Base-by-base conservation (phyloP, 306 rosid species). In the Citrullus amarus region DNA sequence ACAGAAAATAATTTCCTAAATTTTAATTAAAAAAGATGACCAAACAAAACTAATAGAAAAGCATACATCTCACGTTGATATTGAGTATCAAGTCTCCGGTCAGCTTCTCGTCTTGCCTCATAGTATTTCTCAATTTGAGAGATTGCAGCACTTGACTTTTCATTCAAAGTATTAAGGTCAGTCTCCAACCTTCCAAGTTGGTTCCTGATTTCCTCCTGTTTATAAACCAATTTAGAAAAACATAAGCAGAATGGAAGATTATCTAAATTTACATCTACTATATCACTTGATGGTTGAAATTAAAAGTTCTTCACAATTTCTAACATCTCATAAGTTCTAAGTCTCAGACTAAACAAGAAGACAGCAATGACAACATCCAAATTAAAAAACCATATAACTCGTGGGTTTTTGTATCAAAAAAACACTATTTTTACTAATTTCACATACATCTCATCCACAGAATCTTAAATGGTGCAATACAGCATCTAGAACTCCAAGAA, bases 11-110 rank as follows among this genome's bases (percentile, higher is more conserved):
- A 17, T 55, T 46, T 43, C 30, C 54, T 43, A 69, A 13, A 69
- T n/a, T 69, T 20, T 34, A 69, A 25, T 46, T 28, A n/a, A 22
- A 36, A 16, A 43, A 25, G 46, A 30, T 46, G 58, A 65, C 32
- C 8, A 14, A 44, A 77, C 41, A 62, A 50, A 79, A 80, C 66
- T 39, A 76, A 65, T 67, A 54, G 15, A 28, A 22, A 66, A 83
- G 71, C 93, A 86, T 87, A 94, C 98, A 94, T 90, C 63, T 88
- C 84, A 25, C 96, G 92, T 59, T 87, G 96, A 83, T 92, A 90
- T 75, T 90, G 93, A 70, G 91, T 87, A 76, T 94, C 97, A 75
- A 90, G 84, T 81, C 89, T 94, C 71, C 84, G 90, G 77, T 94
- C 97, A 77, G 75, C 72, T 79, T 94, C 98, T 79, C 78, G 86